Base-by-base conservation (phyloP, 1,284 basidiomycete species). In the Ganoderma sinense region DNA sequence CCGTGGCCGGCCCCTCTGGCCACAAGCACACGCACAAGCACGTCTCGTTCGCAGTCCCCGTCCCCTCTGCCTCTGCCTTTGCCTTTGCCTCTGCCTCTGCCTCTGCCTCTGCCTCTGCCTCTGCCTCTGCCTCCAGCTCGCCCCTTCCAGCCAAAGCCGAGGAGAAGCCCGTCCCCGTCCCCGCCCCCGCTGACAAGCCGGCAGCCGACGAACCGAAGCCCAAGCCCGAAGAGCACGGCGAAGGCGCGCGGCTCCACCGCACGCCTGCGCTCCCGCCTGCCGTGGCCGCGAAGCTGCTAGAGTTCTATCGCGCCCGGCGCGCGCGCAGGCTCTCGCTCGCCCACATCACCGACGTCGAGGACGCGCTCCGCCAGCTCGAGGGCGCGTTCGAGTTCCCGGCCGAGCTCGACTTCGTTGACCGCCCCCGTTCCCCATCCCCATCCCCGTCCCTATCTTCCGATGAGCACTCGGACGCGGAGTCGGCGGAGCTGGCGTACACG, bases 401-500 rank as follows among this genome's bases (percentile, higher is more conserved):
- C 4, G 69, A 70, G 43, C 78, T 82, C 67, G 81, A 83, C 69
- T 80, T 80, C 70, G 66, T 75, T 33, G 69, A 56, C 72, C 39
- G 16, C 67, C 5, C 56, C 73, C n/a, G 13, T 64, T 36, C 23
- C 59, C 51, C 23, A 13, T 65, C 62, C 20, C 43, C 20, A 55
- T 61, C 31, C 69, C 70, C 53, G n/a, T n/a, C n/a, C n/a, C n/a
- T n/a, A n/a, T n/a, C n/a, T n/a, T n/a, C n/a, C n/a, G n/a, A n/a
- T n/a, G n/a, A n/a, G n/a, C n/a, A n/a, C n/a, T 69, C 72, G 0
- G 61, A 68, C 13, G 65, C 69, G 51, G 59, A 66, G 13, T 68
- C 70, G 13, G 36, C 64, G 41, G n/a, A n/a, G n/a, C 76, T 82
- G 36, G 76, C 80, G 23, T 88, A 84, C 80, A 84, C 84, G 55